These are phyloP conservation scores for Coffea canephora DNA, from an alignment of 257 asterid genomes.

Conservation along the genomic window DNA sequence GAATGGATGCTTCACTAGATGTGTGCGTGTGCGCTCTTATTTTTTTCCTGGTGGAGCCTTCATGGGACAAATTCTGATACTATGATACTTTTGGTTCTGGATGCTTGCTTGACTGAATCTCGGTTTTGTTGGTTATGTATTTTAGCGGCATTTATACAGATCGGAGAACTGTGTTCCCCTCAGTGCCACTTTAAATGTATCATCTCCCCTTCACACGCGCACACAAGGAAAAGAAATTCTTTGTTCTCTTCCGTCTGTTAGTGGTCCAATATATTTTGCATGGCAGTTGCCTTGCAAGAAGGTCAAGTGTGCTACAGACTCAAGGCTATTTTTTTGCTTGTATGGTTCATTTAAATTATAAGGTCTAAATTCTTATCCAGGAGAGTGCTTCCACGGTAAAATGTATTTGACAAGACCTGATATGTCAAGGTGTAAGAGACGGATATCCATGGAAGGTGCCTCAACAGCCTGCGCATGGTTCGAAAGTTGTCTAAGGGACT, in stretches of 20 bases:
- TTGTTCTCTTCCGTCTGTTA: too few species aligned
- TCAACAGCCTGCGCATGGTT: neutral
- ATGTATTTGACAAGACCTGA: too few species aligned
- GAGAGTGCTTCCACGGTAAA: neutral
- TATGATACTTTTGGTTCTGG: neutral
- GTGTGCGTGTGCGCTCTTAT: too few species aligned
- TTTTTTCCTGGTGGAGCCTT: too few species aligned
- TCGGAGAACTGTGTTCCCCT: neutral
- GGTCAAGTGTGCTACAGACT: too few species aligned
- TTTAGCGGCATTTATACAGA: neutral
- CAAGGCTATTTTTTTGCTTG: neutral
- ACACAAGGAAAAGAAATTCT: too few species aligned
- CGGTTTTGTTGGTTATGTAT: neutral
- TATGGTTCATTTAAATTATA: neutral
- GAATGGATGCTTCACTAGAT: neutral
- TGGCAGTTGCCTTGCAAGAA: too few species aligned
- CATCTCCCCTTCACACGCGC: too few species aligned
- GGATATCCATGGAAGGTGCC: neutral
- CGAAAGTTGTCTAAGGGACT: neutral
- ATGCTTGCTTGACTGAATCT: neutral
- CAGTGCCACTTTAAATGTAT: too few species aligned
- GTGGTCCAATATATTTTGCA: too few species aligned
- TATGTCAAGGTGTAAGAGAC: neutral
- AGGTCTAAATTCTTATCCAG: too few species aligned
- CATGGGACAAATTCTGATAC: too few species aligned